Evolutionary conservation across 1,284 basidiomycete species (phyloP), one percentile per base, ranked within the genome.

Genomic region (Sanguinoderma infundibulare): DNA sequence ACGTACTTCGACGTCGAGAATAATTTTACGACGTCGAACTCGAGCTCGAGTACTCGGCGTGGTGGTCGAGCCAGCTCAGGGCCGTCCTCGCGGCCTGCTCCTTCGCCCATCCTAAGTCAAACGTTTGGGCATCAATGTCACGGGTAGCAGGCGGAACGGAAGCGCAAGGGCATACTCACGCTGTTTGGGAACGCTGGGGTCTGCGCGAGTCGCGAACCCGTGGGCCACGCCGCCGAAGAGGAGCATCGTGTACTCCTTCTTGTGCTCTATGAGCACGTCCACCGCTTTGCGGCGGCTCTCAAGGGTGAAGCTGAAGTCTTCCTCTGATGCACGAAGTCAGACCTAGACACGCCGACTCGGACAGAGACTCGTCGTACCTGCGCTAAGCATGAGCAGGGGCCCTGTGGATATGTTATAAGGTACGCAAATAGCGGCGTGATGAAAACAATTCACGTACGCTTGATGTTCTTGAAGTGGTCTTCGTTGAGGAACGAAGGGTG

Each of bases 71-170:
- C 68, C 70, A 66, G 40, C 60, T 51, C 50, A 66, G 8, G 38
- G 84, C 77, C 14, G 79, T 77, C 14, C 76, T 71, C 0, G 84
- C 84, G 32, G 81, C 80, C 65, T 86, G 81, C 66, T 88, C 84
- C 69, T 85, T 85, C 8, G 83, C 83, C 83, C 83, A 87, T n/a
- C 81, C 83, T 87, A 24, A 49, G 24, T 5, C 20, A n/a, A n/a
- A n/a, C 39, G 6, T 6, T 3, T 10, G 38, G 38, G 32, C 9
- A 47, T 32, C 24, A 10, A 3, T 35, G 0, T 7, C 12, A 14
- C 28, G n/a, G 4, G 28, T 7, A 12, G 14, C 15, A 26, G 12
- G 2, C 38, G 34, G 24, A 38, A 36, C 28, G 7, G 24, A 15
- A 7, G 24, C n/a, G n/a, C 7, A 40, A n/a, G 7, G 20, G 7